Evolutionary conservation across 176 grass and related monocot species (phyloP), one percentile per base, ranked within the genome.

Genomic region (Elaeis guineensis): DNA sequence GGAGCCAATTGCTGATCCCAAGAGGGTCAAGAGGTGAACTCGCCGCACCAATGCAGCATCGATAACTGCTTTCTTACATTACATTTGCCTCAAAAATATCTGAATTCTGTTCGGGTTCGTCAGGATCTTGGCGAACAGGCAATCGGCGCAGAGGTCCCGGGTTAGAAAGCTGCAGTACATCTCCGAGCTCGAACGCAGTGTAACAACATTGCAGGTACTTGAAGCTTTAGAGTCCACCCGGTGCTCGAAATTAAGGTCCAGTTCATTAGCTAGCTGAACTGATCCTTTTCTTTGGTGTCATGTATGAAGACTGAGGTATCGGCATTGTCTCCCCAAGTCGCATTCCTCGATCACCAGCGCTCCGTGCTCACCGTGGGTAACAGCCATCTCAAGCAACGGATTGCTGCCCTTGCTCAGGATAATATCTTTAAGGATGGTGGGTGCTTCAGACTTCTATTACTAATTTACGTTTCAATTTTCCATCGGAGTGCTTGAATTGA

Each of bases 341-440:
- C 88, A 32, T 92, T 98, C 69, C 84, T 98, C 1, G 93, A 98
- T 81, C 93, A 98, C 71, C 93, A 98, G 66, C 59, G 93, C 15
- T 89, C 93, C 16, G 57, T 98, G 19, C 84, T 98, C 25, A 89
- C 93, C 4, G 82, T 98, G 4, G 84, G 87, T 57, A 98, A 98
- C 72, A 89, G 93, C 81, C 87, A 92, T 80, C 81, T 98, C 59
- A 98, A 80, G 84, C 93, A 98, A 67, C 78, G 87, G 25, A 98
- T 98, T 15, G 93, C 93, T 14, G 93, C 87, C 4, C 84, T 98
- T 1, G 84, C 79, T 17, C 93, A 98, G 61, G 93, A 98, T 65
- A 98, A 89, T 59, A 88, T 98, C 62, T 98, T 92, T 65, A 98
- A 98, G 74, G 93, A 98, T 62, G 93, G 93, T 98, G 79, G 23